Percentiles rank a stretch among this genome's conserved stretches.
These are phyloP conservation scores for Corynascus novoguineensis DNA, from an alignment of 495 filamentous ascomycete species.

Conservation along the genomic window DNA sequence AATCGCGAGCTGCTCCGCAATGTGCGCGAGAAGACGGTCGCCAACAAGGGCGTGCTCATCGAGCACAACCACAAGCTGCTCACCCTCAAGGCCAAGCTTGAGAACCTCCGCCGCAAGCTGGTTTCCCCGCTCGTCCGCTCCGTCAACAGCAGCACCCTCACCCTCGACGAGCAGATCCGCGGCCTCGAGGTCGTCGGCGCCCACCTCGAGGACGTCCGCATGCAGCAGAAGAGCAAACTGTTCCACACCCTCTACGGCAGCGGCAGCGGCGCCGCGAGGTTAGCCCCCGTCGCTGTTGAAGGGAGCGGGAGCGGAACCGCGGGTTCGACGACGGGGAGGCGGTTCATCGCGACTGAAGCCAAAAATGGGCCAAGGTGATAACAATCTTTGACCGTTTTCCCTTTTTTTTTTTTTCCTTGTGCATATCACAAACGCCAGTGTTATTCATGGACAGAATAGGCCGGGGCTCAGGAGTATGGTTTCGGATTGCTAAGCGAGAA, in stretches of 20 bases:
- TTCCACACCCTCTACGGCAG: conserved; percentile 74
- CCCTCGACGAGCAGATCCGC: conserved; percentile 75
- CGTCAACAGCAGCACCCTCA: conserved; percentile 59
- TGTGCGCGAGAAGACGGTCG: conserved; percentile 72
- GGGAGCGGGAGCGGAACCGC: background rate
- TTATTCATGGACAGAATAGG: too few species aligned
- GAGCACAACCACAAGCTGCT: conserved; percentile 77
- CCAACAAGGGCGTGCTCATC: conserved; percentile 77
- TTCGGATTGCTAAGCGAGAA: too few species aligned
- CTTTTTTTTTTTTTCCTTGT: too few species aligned
- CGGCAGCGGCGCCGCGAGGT: conserved; percentile 1
- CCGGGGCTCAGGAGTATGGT: too few species aligned
- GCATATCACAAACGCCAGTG: too few species aligned
- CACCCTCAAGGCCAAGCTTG: conserved; percentile 73
- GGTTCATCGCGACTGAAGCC: conserved; percentile 11
- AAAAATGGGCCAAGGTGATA: too few species aligned
- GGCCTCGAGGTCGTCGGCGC: conserved; percentile 73
- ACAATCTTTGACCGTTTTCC: too few species aligned
- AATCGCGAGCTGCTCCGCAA: conserved; percentile 70
- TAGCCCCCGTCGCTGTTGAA: background rate
- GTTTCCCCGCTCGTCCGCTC: conserved; percentile 73
- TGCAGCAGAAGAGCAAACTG: conserved; percentile 73
- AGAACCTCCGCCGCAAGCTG: conserved; percentile 68
- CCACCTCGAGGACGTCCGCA: conserved; percentile 65
- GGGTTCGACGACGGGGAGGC: background rate